Base-by-base conservation (phyloP, 2,329 filamentous ascomycete species). In the Fusarium sp. region DNA sequence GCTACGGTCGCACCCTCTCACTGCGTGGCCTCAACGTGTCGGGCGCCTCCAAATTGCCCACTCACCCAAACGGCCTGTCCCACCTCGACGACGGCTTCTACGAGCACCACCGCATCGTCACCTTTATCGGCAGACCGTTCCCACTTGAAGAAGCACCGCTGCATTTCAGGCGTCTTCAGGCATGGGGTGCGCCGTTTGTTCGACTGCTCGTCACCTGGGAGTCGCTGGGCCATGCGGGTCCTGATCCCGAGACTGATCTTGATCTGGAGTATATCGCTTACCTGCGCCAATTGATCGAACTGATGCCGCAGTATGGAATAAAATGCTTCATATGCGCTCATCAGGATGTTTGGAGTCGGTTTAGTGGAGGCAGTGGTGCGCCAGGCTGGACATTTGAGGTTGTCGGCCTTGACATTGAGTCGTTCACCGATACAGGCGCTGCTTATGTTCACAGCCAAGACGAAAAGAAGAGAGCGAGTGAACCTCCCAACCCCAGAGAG, bases 201-300 rank as follows among this genome's bases (percentile, higher is more conserved):
- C 76, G 80, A 26, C 74, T 82, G 53, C 78, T 82, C 14, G 79
- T 82, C n/a, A 80, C 79, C 6, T 82, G 80, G 80, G 80, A 82
- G 59, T 78, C 81, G 7, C 70, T 82, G 9, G 80, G 75, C 4
- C 78, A 79, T 49, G 61, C 71, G 1, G 77, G 78, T 0, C 77
- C 78, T 13, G 71, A 78, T 53, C 75, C 77, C 5, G 56, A 60
- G 39, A 71, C 65, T n/a, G 74, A 81, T 57, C 65, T 77, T 5
- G 80, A 82, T 57, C 55, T 78, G 8, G 79, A 80, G 57, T 82
- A 82, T 53, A 77, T 82, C 10, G 74, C 65, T 6, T 82, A 81
- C 54, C 70, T 82, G 11, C 74, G 76, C 13, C 65, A 72, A 24
- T 75, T 82, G 19, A 66, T 82, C 6, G 74, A 78, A 33, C 59